Conservation (phyloP, 2,329 filamentous ascomycete genomes). For the Pseudonectria buxi region DNA sequence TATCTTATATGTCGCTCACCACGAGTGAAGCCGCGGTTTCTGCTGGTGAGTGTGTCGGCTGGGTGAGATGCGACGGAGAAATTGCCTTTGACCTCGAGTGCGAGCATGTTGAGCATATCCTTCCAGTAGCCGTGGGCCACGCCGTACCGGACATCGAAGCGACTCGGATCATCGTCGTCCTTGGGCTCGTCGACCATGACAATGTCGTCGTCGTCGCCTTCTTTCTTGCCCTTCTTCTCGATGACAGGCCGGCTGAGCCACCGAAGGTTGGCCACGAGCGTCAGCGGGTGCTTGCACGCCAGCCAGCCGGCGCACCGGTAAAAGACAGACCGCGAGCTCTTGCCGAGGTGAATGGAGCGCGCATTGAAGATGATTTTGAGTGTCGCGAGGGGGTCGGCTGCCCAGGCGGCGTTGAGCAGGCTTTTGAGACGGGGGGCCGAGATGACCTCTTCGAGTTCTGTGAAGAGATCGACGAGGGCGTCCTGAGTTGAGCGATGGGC, state of each 20-base stretch:
- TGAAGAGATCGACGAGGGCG: slow-evolving; percentile 47
- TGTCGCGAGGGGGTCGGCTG: slow-evolving; percentile 38
- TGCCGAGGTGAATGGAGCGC: slow-evolving; percentile 55
- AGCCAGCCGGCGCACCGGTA: slow-evolving; percentile 53
- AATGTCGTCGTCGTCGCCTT: slow-evolving; percentile 28
- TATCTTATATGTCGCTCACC: slow-evolving; percentile 14
- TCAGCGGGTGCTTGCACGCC: slow-evolving; percentile 45
- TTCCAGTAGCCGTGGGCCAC: slow-evolving; percentile 58
- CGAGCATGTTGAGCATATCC: slow-evolving; percentile 51
- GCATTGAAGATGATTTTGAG: slow-evolving; percentile 55
- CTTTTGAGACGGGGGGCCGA: slow-evolving; percentile 30
- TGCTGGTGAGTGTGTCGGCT: slow-evolving; percentile 33
- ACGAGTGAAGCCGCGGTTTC: slow-evolving; percentile 18
- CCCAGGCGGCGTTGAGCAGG: slow-evolving; percentile 44
- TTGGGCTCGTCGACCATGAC: slow-evolving; percentile 27
- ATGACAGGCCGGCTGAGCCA: slow-evolving; percentile 52
- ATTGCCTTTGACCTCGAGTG: slow-evolving; percentile 41
- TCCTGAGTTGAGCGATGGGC: slow-evolving; percentile 40
- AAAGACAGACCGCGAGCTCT: slow-evolving; percentile 39
- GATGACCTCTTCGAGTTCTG: slow-evolving; percentile 39
- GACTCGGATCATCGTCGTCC: slow-evolving; percentile 29
- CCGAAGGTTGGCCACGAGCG: slow-evolving; percentile 44
- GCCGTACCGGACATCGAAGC: slow-evolving; percentile 38
- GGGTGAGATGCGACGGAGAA: slow-evolving; percentile 37
- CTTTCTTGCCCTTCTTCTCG: slow-evolving; percentile 42